Base-by-base conservation (phyloP, 129 eudicot species). In the Chrysanthemum seticuspe region DNA sequence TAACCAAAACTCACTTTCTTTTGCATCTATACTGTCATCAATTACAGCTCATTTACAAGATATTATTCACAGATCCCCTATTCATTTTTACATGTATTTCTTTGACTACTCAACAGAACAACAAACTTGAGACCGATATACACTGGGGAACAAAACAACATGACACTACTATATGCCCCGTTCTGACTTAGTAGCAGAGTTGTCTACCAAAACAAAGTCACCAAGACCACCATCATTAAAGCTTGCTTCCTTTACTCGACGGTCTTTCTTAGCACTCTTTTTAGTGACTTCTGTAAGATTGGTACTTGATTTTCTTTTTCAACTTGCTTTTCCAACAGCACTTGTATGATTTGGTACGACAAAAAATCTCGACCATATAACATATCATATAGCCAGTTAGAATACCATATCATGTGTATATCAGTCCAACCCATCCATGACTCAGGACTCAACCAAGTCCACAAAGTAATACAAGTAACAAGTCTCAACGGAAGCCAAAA, bases 391-490 rank as follows among this genome's bases (percentile, higher is more conserved):
- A 59, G 80, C 74, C 64, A 54, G 66, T 45, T 67, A 54, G 71
- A 78, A 64, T 55, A 56, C 58, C 74, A 73, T 58, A 49, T 65
- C 6, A 57, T 63, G 76, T 62, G 69, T 70, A 72, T 71, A 64
- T 56, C 50, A 25, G 23, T 68, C 70, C 65, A 74, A 65, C 65
- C 44, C 48, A 72, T 72, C 59, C 76, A 72, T 72, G 50, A 40
- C 68, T 45, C 59, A 9, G n/a, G 47, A 76, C 68, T 59, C 63
- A 47, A 49, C 68, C 71, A 77, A 68, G 71, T 70, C 58, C 31
- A 56, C 49, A 67, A 60, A 51, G 10, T 44, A 61, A 80, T 23
- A 63, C 23, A 52, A 19, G 66, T 36, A 70, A 70, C 3, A 76
- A 67, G 73, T 75, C 73, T 65, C 40, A 54, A 51, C 36, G 11